Evolutionary conservation across 2,329 filamentous ascomycete species (phyloP).

Genomic region (Xylariaceae sp.): DNA sequence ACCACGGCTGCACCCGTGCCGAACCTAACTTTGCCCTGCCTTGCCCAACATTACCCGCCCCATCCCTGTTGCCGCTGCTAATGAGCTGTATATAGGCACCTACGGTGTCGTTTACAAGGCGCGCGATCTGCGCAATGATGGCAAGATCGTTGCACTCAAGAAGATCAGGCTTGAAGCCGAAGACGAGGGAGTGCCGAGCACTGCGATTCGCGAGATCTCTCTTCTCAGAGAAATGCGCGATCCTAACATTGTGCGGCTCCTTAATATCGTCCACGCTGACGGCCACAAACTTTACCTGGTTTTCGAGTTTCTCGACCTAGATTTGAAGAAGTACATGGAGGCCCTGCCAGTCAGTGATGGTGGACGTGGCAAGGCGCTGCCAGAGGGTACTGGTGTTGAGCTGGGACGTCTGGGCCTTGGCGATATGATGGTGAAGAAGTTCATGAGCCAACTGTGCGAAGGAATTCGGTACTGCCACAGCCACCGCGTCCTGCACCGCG

Average conservation of each 20-base stretch:
- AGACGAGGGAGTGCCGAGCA: constrained; percentile 88
- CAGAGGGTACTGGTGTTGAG: constrained; percentile 64
- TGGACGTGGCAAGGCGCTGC: constrained; percentile 77
- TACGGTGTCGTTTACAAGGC: constrained; percentile 97
- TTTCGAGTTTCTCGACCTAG: constrained; percentile 84
- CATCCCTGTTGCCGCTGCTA: constrained; percentile 6
- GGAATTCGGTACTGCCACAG: constrained; percentile 85
- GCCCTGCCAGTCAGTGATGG: constrained; percentile 77
- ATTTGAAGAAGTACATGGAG: constrained; percentile 96
- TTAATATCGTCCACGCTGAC: constrained; percentile 92
- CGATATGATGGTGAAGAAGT: constrained; percentile 81
- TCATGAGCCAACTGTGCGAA: constrained; percentile 82
- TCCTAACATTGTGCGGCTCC: constrained; percentile 78
- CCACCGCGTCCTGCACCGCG: constrained; percentile 79
- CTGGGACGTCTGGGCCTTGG: constrained; percentile 66
- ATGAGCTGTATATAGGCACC: constrained; percentile 55
- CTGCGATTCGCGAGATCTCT: constrained; percentile 90
- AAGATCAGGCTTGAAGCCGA: constrained; percentile 94
- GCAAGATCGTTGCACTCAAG: constrained; percentile 86
- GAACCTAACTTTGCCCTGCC: neutral
- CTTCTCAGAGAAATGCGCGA: constrained; percentile 93
- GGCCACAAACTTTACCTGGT: constrained; percentile 93
- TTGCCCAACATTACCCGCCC: neutral
- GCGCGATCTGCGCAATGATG: constrained; percentile 72
- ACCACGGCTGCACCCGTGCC: neutral